Percentiles rank a stretch among this genome's conserved stretches.
phyloP scores from a whole-genome alignment of 1,284 basidiomycete genomes.

The Marasmius fiardii region DNA sequence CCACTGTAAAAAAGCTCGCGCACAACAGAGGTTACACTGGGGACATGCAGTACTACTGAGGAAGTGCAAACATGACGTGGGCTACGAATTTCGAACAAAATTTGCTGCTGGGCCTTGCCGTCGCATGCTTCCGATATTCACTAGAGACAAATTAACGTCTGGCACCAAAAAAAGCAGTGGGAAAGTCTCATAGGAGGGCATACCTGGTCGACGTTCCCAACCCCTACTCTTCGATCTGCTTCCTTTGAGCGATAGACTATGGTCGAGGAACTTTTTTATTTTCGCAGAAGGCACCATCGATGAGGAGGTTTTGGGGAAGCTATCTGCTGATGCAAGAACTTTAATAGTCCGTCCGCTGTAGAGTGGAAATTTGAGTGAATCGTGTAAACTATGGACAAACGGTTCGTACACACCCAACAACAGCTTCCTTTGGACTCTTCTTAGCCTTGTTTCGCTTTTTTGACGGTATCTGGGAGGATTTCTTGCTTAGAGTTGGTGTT shows the following conservation, averaged over 20 bases:
- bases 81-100: conserved; percentile 26
- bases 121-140: conserved; percentile 29
- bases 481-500: conserved; percentile 14
- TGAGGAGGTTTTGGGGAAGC: background rate
- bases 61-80: too few relatives aligned
- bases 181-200: conserved; percentile 4
- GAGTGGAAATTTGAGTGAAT: too few relatives aligned
- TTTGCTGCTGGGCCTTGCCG: conserved; percentile 25
- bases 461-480: conserved; percentile 18
- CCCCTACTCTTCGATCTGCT: conserved; percentile 27
- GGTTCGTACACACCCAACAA: conserved; percentile 24
- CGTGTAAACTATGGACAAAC: too few relatives aligned
- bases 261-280: conserved; percentile 19
- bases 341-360: conserved; percentile 27
- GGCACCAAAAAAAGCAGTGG: background rate
- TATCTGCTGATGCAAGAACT: conserved; percentile 21
- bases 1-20: too few relatives aligned
- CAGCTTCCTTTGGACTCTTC: conserved; percentile 19
- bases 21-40: too few relatives aligned
- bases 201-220: conserved; percentile 44
- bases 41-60: too few relatives aligned
- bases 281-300: conserved; percentile 25
- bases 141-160: conserved; percentile 15
- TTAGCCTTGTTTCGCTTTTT: conserved; percentile 18
- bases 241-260: conserved; percentile 29